These are phyloP conservation scores for Rhododendron simsii DNA, from an alignment of 148 eudicot species.

Conservation along the genomic window DNA sequence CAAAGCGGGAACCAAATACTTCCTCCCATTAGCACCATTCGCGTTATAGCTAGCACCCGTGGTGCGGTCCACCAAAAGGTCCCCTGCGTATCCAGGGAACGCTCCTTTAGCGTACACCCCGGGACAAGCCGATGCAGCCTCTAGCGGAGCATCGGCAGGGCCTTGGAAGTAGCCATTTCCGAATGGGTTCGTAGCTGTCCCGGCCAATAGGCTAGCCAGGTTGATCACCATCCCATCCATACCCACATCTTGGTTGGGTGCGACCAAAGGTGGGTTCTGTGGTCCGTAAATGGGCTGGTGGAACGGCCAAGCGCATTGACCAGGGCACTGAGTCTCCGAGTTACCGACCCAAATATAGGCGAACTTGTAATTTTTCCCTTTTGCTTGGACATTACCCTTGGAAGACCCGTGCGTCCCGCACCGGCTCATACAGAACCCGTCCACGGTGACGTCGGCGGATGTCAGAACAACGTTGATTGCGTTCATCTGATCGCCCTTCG, in stretches of 20 bases:
- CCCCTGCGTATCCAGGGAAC: constrained; percentile 17
- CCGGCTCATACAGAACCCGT: constrained; percentile 12
- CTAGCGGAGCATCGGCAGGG: constrained; percentile 9
- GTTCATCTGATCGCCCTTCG: constrained; percentile 3
- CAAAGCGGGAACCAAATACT: constrained; percentile 18
- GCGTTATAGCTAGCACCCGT: constrained; percentile 23
- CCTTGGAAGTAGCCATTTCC: constrained; percentile 18
- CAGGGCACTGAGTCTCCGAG: constrained; percentile 23
- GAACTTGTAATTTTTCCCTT: constrained; percentile 7
- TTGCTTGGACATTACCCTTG: background rate
- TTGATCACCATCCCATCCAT: constrained; percentile 22
- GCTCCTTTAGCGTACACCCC: constrained; percentile 14
- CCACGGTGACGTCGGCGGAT: constrained; percentile 6
- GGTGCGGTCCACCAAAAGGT: constrained; percentile 19
- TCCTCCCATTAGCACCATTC: constrained; percentile 17
- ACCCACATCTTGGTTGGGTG: constrained; percentile 22
- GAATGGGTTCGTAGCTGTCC: constrained; percentile 8
- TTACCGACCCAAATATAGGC: constrained; percentile 23
- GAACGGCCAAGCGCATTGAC: constrained; percentile 13
- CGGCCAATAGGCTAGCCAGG: constrained; percentile 14
- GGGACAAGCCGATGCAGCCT: constrained; percentile 18
- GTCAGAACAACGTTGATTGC: constrained; percentile 7
- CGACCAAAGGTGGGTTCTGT: constrained; percentile 9
- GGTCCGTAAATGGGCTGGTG: constrained; percentile 26
- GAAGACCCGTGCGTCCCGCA: constrained; percentile 15